Conservation (phyloP, 345 rosid species). For the Pistacia vera region DNA sequence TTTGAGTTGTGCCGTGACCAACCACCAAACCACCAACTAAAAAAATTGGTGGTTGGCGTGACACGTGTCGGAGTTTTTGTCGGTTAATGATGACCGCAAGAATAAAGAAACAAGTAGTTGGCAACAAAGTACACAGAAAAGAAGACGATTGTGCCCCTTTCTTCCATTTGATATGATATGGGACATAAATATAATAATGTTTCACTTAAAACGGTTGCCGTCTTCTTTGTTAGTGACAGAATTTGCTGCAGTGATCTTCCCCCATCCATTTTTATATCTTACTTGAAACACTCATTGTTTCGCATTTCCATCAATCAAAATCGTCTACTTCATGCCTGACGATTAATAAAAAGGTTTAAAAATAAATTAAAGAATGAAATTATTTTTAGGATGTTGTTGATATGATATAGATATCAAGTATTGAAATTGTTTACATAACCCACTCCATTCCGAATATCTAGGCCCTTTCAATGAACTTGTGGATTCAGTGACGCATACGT, state of each 20-base stretch:
- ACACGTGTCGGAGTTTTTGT: slow-evolving; percentile 17
- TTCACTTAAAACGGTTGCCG: neutral
- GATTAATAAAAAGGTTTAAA: neutral
- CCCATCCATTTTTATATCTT: neutral
- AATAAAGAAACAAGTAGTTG: neutral
- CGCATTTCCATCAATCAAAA: neutral
- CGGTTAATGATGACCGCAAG: neutral
- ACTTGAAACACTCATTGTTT: neutral
- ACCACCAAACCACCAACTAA: neutral
- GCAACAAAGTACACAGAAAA: neutral
- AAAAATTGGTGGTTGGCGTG: neutral
- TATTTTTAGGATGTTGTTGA: too few species aligned
- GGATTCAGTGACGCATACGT: slow-evolving; percentile 6
- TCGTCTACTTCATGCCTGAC: neutral
- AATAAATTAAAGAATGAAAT: neutral
- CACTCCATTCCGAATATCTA: neutral
- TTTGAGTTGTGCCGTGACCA: neutral
- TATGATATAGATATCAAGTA: neutral
- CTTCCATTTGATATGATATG: too few species aligned
- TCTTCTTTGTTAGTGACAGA: neutral
- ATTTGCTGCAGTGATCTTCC: neutral
- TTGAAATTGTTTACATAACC: neutral
- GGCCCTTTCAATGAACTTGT: neutral
- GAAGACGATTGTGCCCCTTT: neutral
- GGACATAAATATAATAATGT: neutral